Conservation (phyloP, 169 alveolate species). For the Plasmodium adleri region DNA sequence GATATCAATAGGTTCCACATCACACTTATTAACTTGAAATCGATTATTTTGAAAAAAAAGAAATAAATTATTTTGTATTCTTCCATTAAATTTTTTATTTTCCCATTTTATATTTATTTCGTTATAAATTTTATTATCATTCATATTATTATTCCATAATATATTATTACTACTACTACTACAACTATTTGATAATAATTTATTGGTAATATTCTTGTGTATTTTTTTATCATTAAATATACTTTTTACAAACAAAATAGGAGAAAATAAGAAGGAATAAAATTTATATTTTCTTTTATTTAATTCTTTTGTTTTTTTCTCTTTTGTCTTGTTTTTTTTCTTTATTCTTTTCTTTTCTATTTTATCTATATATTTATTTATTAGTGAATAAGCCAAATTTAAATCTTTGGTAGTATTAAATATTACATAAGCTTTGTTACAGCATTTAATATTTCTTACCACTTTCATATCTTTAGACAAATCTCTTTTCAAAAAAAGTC, state of each 20-base stretch:
- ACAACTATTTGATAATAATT: background rate
- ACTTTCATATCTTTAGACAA: constrained; percentile 5
- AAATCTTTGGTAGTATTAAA: constrained; percentile 18
- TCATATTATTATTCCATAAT: background rate
- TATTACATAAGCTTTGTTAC: constrained; percentile 15
- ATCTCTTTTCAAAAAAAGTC: constrained; percentile 15
- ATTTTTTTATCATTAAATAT: background rate
- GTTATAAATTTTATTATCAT: background rate
- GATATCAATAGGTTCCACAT: constrained; percentile 82
- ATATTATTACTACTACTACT: background rate
- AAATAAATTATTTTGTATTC: constrained; percentile 10
- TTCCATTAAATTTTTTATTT: background rate
- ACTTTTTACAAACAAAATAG: background rate
- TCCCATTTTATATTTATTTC: constrained; percentile 1
- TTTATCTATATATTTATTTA: constrained; percentile 19
- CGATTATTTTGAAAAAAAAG: constrained; percentile 14
- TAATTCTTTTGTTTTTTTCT: background rate
- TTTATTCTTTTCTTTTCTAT: background rate
- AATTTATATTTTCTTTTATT: too few species aligned
- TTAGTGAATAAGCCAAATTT: constrained; percentile 26
- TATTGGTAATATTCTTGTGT: background rate
- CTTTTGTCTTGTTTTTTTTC: background rate
- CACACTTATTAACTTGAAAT: constrained; percentile 57
- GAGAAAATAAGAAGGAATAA: background rate
- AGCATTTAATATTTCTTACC: constrained; percentile 7